These are phyloP conservation scores for Sporormia fimetaria DNA, from an alignment of 495 filamentous ascomycete species.

Conservation along the genomic window DNA sequence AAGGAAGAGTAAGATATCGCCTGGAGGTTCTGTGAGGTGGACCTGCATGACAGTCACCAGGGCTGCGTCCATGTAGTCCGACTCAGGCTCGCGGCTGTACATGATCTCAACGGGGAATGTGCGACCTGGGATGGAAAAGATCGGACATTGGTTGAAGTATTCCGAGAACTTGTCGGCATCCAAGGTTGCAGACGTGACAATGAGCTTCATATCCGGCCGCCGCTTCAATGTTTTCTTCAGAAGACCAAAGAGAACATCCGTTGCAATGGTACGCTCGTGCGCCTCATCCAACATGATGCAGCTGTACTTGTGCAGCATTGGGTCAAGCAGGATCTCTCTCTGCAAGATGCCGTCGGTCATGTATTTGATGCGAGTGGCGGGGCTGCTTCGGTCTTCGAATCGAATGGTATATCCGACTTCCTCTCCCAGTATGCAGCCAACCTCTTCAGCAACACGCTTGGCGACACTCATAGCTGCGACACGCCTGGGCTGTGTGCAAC, in stretches of 20 bases:
- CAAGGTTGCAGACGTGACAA: conserved; percentile 90
- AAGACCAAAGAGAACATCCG: conserved; percentile 87
- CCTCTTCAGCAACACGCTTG: conserved; percentile 92
- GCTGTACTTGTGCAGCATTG: conserved; percentile 74
- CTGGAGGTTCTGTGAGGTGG: conserved; percentile 77
- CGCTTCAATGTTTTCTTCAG: conserved; percentile 87
- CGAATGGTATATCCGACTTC: conserved; percentile 97
- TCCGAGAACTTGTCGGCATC: conserved; percentile 95
- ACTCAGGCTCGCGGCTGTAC: conserved; percentile 87
- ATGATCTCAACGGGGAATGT: conserved; percentile 91
- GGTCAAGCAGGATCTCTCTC: conserved; percentile 84
- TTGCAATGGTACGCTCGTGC: conserved; percentile 93
- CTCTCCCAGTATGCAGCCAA: conserved; percentile 78
- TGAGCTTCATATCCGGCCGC: conserved; percentile 79
- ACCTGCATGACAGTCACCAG: conserved; percentile 97
- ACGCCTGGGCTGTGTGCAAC: conserved; percentile 94
- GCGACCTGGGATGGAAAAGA: conserved; percentile 90
- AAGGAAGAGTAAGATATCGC: conserved; percentile 91
- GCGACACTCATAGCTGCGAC: conserved; percentile 96
- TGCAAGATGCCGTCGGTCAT: conserved; percentile 99
- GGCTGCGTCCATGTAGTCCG: conserved; percentile 92
- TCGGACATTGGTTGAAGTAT: conserved; percentile 90
- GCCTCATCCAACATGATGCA: conserved; percentile 98
- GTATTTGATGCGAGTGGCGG: conserved; percentile 92
- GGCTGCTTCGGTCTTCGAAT: conserved; percentile 88